A percentile compares a stretch with the other conserved stretches of the same genome.
Conservation (phyloP, 176 grass and related monocot genomes). For the Zoysia japonica region DNA sequence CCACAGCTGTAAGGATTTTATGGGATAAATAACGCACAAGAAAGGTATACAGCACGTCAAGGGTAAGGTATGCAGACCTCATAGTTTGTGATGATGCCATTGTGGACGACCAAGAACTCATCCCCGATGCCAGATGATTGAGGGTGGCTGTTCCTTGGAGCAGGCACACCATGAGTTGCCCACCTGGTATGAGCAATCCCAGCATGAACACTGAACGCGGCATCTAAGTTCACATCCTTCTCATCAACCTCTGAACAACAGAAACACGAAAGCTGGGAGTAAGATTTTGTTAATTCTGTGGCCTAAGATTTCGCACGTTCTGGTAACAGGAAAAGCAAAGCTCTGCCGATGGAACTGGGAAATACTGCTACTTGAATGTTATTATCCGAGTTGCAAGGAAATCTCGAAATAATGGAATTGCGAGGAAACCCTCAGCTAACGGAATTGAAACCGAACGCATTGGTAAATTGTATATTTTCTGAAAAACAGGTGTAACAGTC, state of each 20-base stretch:
- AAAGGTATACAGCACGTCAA: background rate
- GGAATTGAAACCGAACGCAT: too few relatives aligned
- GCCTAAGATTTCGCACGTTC: background rate
- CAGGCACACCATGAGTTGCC: slow-evolving; percentile 89
- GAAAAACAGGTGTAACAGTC: background rate
- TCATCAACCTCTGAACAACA: slow-evolving; percentile 76
- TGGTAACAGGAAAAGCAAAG: background rate
- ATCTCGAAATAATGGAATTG: background rate
- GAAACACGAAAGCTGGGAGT: background rate
- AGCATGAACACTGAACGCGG: slow-evolving; percentile 77
- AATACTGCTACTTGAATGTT: too few relatives aligned
- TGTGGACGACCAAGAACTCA: slow-evolving; percentile 97
- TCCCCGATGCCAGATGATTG: slow-evolving; percentile 83
- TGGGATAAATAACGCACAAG: background rate
- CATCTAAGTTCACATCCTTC: slow-evolving; percentile 77
- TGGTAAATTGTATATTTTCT: background rate
- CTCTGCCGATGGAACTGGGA: background rate
- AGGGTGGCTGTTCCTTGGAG: slow-evolving; percentile 91
- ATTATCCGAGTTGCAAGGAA: background rate
- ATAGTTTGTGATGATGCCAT: slow-evolving; percentile 99
- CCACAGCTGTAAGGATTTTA: slow-evolving; percentile 25
- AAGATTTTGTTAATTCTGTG: background rate
- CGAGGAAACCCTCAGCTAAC: too few relatives aligned
- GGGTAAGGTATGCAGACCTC: slow-evolving; percentile 55
- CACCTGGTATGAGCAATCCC: slow-evolving; percentile 94